These are phyloP conservation scores for Plasmodium gonderi DNA, from an alignment of 169 alveolate species.

Conservation along the genomic window DNA sequence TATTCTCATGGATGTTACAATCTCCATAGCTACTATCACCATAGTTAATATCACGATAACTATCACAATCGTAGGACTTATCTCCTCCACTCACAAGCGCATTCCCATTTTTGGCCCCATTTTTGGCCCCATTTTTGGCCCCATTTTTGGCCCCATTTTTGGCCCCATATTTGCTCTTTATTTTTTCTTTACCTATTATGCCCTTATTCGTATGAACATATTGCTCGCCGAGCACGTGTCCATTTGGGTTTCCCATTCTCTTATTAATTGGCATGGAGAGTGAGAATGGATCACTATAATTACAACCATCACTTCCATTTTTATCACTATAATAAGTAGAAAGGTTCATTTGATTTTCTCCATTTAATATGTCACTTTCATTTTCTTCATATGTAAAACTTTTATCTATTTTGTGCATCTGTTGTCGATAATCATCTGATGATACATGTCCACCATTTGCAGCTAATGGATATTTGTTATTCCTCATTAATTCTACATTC, in stretches of 20 bases:
- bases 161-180: not conserved
- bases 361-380: not conserved
- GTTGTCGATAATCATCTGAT: not conserved
- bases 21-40: not conserved
- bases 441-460: not conserved
- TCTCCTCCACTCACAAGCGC: not conserved
- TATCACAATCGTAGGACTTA: not conserved
- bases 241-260: not conserved
- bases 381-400: not conserved
- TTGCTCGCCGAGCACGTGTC: not conserved
- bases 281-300: not conserved
- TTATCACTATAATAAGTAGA: not conserved
- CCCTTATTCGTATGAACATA: not conserved
- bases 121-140: not conserved
- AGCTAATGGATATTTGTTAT: not conserved
- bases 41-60: too few relatives aligned
- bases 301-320: not conserved
- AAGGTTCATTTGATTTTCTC: not conserved
- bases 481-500: not conserved
- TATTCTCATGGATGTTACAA: not conserved
- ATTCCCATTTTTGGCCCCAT: not conserved
- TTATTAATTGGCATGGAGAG: slow-evolving; percentile 1
- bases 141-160: not conserved
- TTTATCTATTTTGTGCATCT: not conserved
- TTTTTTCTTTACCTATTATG: not conserved